These are phyloP conservation scores for Larix kaempferi DNA, from an alignment of 75 land plant genomes.

Conservation along the genomic window DNA sequence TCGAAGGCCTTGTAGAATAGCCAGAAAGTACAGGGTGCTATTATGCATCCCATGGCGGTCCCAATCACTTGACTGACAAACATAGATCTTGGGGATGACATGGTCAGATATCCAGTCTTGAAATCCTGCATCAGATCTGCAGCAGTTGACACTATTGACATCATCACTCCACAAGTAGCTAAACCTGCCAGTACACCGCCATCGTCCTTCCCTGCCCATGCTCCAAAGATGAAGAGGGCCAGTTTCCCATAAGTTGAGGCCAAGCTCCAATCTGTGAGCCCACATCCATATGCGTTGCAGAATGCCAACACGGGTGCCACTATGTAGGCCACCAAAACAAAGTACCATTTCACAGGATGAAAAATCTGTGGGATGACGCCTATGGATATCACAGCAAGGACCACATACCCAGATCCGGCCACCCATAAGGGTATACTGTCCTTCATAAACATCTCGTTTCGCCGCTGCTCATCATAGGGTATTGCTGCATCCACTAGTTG, in stretches of 20 bases:
- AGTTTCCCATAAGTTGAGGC: slow-evolving; percentile 59
- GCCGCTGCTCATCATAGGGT: slow-evolving; percentile 5
- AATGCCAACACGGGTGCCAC: slow-evolving; percentile 57
- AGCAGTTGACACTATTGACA: slow-evolving; percentile 57
- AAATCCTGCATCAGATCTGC: slow-evolving; percentile 71
- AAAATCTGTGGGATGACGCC: slow-evolving; percentile 35
- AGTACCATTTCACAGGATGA: slow-evolving; percentile 30
- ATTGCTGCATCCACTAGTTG: neutral
- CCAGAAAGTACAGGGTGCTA: slow-evolving; percentile 56
- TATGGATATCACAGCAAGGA: slow-evolving; percentile 30
- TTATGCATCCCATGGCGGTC: slow-evolving; percentile 49
- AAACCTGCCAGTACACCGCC: slow-evolving; percentile 62
- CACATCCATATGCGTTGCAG: slow-evolving; percentile 61
- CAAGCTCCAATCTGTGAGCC: slow-evolving; percentile 66
- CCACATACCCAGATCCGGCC: slow-evolving; percentile 26
- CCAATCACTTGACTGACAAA: slow-evolving; percentile 55
- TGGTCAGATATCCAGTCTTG: slow-evolving; percentile 56
- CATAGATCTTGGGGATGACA: slow-evolving; percentile 62
- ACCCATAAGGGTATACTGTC: slow-evolving; percentile 38
- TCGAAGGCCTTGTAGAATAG: slow-evolving; percentile 59
- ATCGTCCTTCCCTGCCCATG: slow-evolving; percentile 41
- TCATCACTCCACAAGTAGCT: slow-evolving; percentile 61
- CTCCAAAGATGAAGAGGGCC: slow-evolving; percentile 56
- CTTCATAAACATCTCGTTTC: slow-evolving; percentile 32
- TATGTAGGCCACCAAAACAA: slow-evolving; percentile 35